Base-by-base conservation (phyloP, 2,329 filamentous ascomycete species). In the Fusarium tricinctum region DNA sequence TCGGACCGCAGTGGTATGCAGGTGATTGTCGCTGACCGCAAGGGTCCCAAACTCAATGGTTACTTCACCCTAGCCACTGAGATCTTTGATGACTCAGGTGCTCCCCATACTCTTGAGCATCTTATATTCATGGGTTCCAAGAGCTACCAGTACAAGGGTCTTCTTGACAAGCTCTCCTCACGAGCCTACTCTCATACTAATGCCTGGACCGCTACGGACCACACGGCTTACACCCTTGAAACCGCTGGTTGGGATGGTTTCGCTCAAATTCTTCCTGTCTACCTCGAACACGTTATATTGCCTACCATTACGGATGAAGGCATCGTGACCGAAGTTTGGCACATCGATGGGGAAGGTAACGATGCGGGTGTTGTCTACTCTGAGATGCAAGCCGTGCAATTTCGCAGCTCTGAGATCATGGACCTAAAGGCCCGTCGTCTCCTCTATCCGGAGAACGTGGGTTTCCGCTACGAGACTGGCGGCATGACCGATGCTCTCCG, bases 281-380 rank as follows among this genome's bases (percentile, higher is more conserved):
- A 99, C 72, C 86, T 99, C 2, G 97, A 99, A 79, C 96, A 99
- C 81, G 86, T 99, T 32, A 88, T 99, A 66, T 83, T 97, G 10
- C 96, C 96, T 0, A 97, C 93, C 9, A 84, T 99, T 63, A 98
- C 94, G 1, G 95, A 99, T 78, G 92, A 94, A 57, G 93, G 89
- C 13, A 97, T 97, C 77, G 91, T 95, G 69, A 99, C 96, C 4
- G 96, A 99, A 79, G 96, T 99, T 3, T 94, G 97, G 81, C 96
- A 99, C 77, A 88, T 99, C 56, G 93, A 99, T 76, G 95, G 93
- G 17, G 89, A 92, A 70, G 96, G 96, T 58, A 92, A 98, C 68
- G 96, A 99, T 85, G 96, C 96, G 42, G 96, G 94, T 66, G 94
- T 97, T 2, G 96, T 99, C 10, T 99, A 99, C 80, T 97, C 95